Percentiles rank a stretch among this genome's conserved stretches.
Evolutionary conservation across 2,329 filamentous ascomycete genomes (phyloP).

Genomic region (Fusarium tjaetaba): DNA sequence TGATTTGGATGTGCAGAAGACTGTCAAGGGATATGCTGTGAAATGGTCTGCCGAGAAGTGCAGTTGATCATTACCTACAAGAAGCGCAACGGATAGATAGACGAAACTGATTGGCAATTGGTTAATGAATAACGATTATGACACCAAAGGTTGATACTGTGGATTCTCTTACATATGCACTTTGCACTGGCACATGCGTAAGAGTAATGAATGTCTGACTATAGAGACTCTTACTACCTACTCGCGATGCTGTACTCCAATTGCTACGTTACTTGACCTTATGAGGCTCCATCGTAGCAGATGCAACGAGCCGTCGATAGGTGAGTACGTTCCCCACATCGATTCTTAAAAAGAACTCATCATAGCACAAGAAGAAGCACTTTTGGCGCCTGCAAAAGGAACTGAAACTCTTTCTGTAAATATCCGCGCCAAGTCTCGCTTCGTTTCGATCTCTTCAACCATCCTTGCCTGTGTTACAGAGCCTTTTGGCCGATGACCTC

Average conservation of each 20-base stretch:
- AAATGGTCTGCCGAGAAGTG: slow-evolving; percentile 65
- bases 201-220: not conserved
- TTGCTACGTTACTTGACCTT: slow-evolving; percentile 39
- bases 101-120: slow-evolving; percentile 1
- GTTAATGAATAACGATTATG: slow-evolving; percentile 35
- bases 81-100: not conserved
- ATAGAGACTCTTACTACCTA: not conserved
- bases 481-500: slow-evolving; percentile 22
- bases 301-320: slow-evolving; percentile 17
- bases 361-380: slow-evolving; percentile 5
- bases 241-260: slow-evolving; percentile 8
- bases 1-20: slow-evolving; percentile 82
- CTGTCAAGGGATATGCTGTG: slow-evolving; percentile 81
- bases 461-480: slow-evolving; percentile 4
- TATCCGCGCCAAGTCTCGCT: slow-evolving; percentile 5
- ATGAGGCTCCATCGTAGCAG: slow-evolving; percentile 14
- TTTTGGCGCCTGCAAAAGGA: not conserved
- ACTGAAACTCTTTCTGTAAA: slow-evolving; percentile 12
- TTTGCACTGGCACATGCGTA: not conserved
- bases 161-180: not conserved
- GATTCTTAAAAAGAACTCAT: slow-evolving; percentile 27
- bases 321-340: slow-evolving; percentile 32
- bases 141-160: slow-evolving; percentile 3
- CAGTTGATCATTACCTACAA: slow-evolving; percentile 7
- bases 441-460: slow-evolving; percentile 23